Conservation (phyloP, 1,284 basidiomycete species). For the Xerocomus cyaneibrunnescens region DNA sequence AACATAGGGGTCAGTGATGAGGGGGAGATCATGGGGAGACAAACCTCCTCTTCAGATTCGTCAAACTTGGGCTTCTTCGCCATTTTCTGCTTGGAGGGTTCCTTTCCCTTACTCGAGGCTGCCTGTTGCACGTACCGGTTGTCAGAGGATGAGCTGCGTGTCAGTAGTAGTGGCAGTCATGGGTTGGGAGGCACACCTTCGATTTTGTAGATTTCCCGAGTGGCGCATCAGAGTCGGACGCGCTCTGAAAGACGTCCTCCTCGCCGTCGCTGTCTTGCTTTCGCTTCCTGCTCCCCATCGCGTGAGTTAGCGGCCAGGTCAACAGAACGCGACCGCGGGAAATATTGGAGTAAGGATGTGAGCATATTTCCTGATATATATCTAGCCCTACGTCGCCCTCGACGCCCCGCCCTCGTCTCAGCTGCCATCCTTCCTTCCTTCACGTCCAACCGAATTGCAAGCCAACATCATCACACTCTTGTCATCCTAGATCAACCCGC, state of each 20-base stretch:
- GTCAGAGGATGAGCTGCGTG: background rate
- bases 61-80: slow-evolving; percentile 33
- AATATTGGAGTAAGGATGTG: slow-evolving; percentile 10
- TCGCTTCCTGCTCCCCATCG: slow-evolving; percentile 29
- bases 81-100: slow-evolving; percentile 19
- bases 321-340: slow-evolving; percentile 16
- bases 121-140: background rate
- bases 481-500: slow-evolving; percentile 37
- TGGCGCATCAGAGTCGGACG: slow-evolving; percentile 14
- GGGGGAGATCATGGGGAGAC: background rate
- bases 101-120: slow-evolving; percentile 7
- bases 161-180: background rate
- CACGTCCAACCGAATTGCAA: slow-evolving; percentile 13
- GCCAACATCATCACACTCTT: slow-evolving; percentile 6
- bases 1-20: slow-evolving; percentile 20
- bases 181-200: slow-evolving; percentile 18
- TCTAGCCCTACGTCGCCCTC: slow-evolving; percentile 30
- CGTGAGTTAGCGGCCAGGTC: background rate
- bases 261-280: slow-evolving; percentile 36
- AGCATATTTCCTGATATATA: slow-evolving; percentile 39
- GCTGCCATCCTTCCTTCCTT: slow-evolving; percentile 17
- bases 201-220: background rate
- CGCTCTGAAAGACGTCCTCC: slow-evolving; percentile 12
- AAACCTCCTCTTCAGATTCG: slow-evolving; percentile 8
- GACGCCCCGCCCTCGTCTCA: slow-evolving; percentile 4